phyloP scores from a whole-genome alignment of 2,329 filamentous ascomycete species.

The Nectriaceae sp. region DNA sequence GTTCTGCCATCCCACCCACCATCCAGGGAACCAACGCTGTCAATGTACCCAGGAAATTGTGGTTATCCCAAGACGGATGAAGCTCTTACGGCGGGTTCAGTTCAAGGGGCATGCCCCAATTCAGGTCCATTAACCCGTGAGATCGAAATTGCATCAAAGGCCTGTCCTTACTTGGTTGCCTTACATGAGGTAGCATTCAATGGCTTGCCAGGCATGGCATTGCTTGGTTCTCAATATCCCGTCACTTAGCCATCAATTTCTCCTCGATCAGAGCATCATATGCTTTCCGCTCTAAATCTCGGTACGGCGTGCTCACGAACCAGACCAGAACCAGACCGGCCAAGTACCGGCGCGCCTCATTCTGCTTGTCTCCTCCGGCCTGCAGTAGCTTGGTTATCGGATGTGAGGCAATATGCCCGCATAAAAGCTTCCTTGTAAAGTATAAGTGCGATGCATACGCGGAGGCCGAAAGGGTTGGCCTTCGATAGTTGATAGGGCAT shows the following conservation, averaged over 20 bases:
- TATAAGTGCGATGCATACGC: constrained; percentile 16
- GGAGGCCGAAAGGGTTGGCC: constrained; percentile 18
- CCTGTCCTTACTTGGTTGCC: neutral
- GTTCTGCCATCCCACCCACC: neutral
- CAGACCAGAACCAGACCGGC: neutral
- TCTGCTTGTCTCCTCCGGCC: neutral
- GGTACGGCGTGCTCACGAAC: neutral
- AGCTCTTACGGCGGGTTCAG: too few species aligned
- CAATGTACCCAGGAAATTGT: too few species aligned
- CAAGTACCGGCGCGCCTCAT: neutral
- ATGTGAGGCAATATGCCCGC: neutral
- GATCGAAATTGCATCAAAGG: neutral
- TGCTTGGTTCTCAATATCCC: neutral
- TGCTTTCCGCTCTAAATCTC: neutral
- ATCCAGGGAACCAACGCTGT: too few species aligned
- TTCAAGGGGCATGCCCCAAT: neutral
- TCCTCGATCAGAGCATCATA: neutral
- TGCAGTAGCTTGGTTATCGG: neutral
- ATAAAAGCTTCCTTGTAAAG: neutral
- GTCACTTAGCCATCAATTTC: neutral
- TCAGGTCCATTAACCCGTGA: neutral
- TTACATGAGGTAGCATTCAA: too few species aligned
- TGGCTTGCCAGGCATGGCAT: too few species aligned
- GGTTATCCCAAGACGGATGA: too few species aligned
- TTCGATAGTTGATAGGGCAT: constrained; percentile 22